Evolutionary conservation across 2,329 filamentous ascomycete species (phyloP).

Genomic region (Paecilomyces sp.): DNA sequence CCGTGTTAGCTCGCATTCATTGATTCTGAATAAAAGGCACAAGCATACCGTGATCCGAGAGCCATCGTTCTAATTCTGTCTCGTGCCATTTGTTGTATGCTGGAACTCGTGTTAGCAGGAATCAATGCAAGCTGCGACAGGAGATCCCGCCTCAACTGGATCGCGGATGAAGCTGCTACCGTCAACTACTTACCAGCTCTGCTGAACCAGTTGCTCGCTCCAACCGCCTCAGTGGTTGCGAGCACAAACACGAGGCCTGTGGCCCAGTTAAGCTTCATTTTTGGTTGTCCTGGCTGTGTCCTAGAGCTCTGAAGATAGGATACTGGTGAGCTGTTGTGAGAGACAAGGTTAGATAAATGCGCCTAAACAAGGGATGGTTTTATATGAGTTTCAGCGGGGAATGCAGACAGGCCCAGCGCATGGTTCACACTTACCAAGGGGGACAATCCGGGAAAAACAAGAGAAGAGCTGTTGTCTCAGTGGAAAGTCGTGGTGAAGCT

Average conservation of each 20-base stretch:
- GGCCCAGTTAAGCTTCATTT: constrained; percentile 69
- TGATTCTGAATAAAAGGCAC: background rate
- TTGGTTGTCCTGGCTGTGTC: constrained; percentile 17
- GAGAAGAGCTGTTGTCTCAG: background rate
- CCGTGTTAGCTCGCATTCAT: background rate
- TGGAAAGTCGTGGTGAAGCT: background rate
- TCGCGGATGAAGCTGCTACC: background rate
- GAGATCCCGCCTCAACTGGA: background rate
- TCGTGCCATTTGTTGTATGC: constrained; percentile 99
- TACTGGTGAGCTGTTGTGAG: background rate
- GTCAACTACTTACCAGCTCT: constrained; percentile 62
- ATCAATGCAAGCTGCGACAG: background rate
- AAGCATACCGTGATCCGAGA: constrained; percentile 65
- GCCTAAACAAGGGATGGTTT: background rate
- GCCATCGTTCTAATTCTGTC: constrained; percentile 94
- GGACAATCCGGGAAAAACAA: background rate
- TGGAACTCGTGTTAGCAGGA: constrained; percentile 31
- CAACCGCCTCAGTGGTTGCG: constrained; percentile 57
- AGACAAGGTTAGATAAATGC: background rate
- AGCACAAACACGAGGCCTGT: constrained; percentile 65
- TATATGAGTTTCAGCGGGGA: background rate
- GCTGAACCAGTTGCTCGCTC: constrained; percentile 76
- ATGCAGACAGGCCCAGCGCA: background rate
- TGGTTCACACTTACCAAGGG: background rate
- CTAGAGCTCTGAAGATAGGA: background rate